Conservation (phyloP, 495 filamentous ascomycete species). For the Neurospora hispaniola region DNA sequence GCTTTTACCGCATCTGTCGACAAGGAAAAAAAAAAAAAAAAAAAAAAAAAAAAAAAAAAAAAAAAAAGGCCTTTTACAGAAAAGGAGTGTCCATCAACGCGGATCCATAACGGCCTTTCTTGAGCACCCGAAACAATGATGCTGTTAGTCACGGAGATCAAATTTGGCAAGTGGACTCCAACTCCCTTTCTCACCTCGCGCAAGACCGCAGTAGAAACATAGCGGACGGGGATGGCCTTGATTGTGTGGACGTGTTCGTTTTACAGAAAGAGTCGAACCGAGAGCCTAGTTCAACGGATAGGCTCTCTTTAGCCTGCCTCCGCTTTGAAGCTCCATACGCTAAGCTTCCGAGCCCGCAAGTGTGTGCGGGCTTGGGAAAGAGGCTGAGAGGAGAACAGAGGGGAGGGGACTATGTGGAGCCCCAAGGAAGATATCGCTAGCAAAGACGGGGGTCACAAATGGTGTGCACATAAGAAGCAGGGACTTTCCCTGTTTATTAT, state of each 20-base stretch:
- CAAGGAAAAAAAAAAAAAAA: not conserved
- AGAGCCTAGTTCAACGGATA: not conserved
- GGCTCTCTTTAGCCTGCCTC: not conserved
- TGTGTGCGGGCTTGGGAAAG: not conserved
- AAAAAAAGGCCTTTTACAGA: not conserved
- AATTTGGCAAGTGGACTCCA: not conserved
- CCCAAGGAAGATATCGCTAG: not conserved
- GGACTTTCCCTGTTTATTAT: not conserved
- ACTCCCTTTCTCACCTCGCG: not conserved
- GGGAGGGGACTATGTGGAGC: not conserved
- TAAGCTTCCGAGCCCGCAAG: not conserved
- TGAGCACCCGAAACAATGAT: not conserved
- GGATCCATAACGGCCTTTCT: not conserved
- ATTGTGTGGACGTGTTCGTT: not conserved
- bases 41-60: not conserved
- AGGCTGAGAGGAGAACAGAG: not conserved
- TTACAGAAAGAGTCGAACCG: not conserved
- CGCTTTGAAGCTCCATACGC: not conserved
- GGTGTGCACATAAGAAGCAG: not conserved
- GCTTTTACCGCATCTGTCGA: not conserved
- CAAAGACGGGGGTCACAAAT: not conserved
- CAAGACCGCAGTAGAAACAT: not conserved
- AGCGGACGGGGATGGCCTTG: not conserved
- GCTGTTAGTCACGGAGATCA: not conserved
- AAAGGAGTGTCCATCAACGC: not conserved